Percentiles rank a stretch among this genome's conserved stretches.
phyloP scores from a whole-genome alignment of 805 yeast genomes.

The Blastobotrys americana region DNA sequence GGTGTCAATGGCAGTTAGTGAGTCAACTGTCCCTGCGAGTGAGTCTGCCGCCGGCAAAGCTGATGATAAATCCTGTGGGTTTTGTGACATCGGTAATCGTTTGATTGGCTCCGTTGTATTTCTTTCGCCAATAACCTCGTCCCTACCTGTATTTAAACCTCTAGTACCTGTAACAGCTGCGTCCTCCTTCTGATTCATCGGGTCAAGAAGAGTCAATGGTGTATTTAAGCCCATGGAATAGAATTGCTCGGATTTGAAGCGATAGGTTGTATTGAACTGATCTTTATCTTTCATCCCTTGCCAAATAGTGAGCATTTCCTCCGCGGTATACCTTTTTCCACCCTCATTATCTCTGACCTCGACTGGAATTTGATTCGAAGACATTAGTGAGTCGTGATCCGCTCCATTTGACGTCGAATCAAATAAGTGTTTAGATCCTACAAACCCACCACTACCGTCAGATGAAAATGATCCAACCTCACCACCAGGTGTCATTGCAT shows the following conservation, averaged over 20 bases:
- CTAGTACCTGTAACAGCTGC: too few species aligned
- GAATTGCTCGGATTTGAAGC: conserved; percentile 26
- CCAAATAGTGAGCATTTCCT: conserved; percentile 50
- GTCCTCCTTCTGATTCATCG: too few species aligned
- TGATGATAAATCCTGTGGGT: background rate
- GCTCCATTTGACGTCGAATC: too few species aligned
- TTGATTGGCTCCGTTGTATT: background rate
- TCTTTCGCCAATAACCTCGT: background rate
- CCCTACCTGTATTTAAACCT: too few species aligned
- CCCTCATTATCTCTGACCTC: conserved; percentile 28
- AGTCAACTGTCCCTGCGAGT: too few species aligned
- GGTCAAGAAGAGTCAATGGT: conserved; percentile 6
- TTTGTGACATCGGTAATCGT: background rate
- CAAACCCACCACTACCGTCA: too few species aligned
- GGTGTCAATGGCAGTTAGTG: too few species aligned
- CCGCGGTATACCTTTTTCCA: conserved; percentile 42
- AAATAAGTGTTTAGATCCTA: too few species aligned
- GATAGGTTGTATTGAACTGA: conserved; percentile 22
- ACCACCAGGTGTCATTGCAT: too few species aligned
- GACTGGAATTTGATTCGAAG: conserved; percentile 5
- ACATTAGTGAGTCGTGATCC: too few species aligned
- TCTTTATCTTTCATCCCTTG: conserved; percentile 32
- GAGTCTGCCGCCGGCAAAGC: too few species aligned
- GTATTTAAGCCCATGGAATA: conserved; percentile 28
- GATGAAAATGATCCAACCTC: too few species aligned